A percentile compares a stretch with the other conserved stretches of the same genome.
Conservation (phyloP, 306 rosid genomes). For the Crataegus laevigata region DNA sequence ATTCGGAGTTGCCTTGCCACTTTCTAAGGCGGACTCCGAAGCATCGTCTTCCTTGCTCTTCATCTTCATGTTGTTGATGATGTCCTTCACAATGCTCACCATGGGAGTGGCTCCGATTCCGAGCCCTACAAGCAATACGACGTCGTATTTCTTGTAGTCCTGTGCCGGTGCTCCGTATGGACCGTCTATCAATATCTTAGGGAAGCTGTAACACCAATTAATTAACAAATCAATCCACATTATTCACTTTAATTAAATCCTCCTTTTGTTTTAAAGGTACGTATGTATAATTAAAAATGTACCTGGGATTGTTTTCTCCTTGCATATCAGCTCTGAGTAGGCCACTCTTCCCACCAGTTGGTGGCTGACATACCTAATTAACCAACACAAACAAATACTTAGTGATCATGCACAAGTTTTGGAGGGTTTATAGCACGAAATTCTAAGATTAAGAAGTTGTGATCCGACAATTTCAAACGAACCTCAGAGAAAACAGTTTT, state of each 20-base stretch:
- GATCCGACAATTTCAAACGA: neutral
- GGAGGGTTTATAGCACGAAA: neutral
- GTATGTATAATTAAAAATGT: neutral
- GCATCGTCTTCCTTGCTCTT: constrained; percentile 21
- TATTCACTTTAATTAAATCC: neutral
- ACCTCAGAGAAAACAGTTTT: constrained; percentile 45
- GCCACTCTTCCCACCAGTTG: constrained; percentile 49
- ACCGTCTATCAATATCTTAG: constrained; percentile 49
- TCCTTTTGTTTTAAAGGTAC: neutral
- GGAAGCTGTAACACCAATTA: constrained; percentile 17
- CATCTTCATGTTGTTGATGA: constrained; percentile 29
- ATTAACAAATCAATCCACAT: neutral
- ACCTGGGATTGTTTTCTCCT: constrained; percentile 30
- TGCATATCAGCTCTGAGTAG: constrained; percentile 44
- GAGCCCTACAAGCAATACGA: constrained; percentile 47
- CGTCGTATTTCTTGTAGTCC: constrained; percentile 57
- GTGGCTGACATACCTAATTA: constrained; percentile 38
- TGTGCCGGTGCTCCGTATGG: constrained; percentile 63
- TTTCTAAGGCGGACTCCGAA: constrained; percentile 8
- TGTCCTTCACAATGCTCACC: constrained; percentile 59
- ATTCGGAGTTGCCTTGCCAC: neutral
- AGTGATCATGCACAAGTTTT: neutral
- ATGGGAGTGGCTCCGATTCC: constrained; percentile 64
- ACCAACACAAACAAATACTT: too few species aligned
- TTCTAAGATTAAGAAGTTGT: neutral